Conservation (phyloP, 805 yeast genomes). For the Hanseniaspora guilliermondii region DNA sequence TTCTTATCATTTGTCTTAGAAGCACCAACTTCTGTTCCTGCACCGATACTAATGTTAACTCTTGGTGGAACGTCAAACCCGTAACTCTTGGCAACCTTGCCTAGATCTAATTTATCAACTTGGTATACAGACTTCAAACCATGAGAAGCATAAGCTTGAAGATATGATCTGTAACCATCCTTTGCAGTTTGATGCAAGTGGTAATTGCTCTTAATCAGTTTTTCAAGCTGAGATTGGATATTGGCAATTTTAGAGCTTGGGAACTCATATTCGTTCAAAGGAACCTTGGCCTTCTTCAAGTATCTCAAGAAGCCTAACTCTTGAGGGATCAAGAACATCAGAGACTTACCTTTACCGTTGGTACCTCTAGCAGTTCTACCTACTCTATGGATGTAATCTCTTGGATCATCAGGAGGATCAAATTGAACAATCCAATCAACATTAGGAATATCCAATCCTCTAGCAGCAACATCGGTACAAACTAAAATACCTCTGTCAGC, state of each 20-base stretch:
- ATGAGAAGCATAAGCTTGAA: constrained; percentile 95
- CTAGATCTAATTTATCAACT: constrained; percentile 86
- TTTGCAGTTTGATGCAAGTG: constrained; percentile 92
- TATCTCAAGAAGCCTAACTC: constrained; percentile 92
- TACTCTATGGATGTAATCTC: constrained; percentile 96
- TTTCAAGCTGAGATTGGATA: constrained; percentile 86
- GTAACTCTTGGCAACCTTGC: constrained; percentile 87
- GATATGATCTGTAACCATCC: constrained; percentile 92
- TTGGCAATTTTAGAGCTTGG: constrained; percentile 90
- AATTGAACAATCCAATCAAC: constrained; percentile 99
- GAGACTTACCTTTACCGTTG: constrained; percentile 77
- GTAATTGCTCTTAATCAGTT: constrained; percentile 80
- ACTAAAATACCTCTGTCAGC: constrained; percentile 87
- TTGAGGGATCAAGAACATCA: constrained; percentile 88
- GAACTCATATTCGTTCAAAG: constrained; percentile 93
- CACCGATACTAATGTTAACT: constrained; percentile 90
- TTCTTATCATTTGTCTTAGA: constrained; percentile 16
- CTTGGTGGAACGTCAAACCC: constrained; percentile 94
- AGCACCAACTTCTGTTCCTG: constrained; percentile 42
- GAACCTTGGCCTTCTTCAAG: constrained; percentile 92
- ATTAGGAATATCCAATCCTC: constrained; percentile 96
- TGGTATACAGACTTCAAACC: constrained; percentile 92
- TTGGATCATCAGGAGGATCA: constrained; percentile 99
- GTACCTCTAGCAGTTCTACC: constrained; percentile 98
- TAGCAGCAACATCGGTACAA: constrained; percentile 98